Evolutionary conservation across 1,284 basidiomycete genomes (phyloP), one percentile per base, ranked within the genome.

Genomic region (Athelia sp.): DNA sequence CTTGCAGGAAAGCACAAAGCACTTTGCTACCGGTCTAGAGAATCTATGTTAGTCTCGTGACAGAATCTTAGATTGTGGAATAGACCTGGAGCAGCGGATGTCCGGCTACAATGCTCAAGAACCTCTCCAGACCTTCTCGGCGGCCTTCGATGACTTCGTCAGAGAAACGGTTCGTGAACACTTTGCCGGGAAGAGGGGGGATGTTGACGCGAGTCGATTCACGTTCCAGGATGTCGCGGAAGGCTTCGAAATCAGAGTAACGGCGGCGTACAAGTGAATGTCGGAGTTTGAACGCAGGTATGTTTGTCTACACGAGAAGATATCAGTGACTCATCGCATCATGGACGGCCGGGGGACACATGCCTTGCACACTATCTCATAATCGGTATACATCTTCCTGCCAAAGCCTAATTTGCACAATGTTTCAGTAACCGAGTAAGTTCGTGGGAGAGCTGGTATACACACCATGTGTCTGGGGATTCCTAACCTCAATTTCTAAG

Each of bases 221-320:
- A 57, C 94, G 85, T 71, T 99, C 97, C 45, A 99, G 84, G 61
- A 98, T 92, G 67, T 99, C 96, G 46, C 95, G 84, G 76, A 99
- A 99, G 4, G 96, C 95, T 68, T 99, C 96, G 65, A 99, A 99
- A 70, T 99, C 96, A 45, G 93, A 97, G 68, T 99, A 99, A 46
- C 97, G 89, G 49, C 97, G 79, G 51, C 96, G 85, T 23, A 99
- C 97, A 43, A 92, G 77, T 2, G 94, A 98, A 71, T 97, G 94
- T 40, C 91, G 87, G 48, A 98, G 79, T 66, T 98, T 97, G 79
- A 99, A 99, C 1, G 96, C 97, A 24, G 96, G 97, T 59, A 99
- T 99, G 70, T 99, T 99, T 57, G 96, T 99, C 89, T 98, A 58
- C 6, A 43, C 32, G 43, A 24, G 19, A 1, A 21, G 48, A 26